Conservation (phyloP, 2,329 filamentous ascomycete genomes). For the Colletotrichum sp. region DNA sequence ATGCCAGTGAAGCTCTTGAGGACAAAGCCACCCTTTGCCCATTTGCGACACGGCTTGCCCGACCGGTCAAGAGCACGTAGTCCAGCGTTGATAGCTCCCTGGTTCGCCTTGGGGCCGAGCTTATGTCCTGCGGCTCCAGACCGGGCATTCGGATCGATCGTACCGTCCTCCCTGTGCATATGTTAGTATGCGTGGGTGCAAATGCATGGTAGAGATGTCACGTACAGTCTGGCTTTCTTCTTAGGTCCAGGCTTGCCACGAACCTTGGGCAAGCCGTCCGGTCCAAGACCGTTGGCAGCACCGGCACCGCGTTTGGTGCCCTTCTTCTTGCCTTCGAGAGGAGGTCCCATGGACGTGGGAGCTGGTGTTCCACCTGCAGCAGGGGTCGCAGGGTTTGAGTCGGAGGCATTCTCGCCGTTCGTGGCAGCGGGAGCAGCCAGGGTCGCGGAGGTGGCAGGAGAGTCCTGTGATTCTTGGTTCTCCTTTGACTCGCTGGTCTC, state of each 20-base stretch:
- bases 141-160: constrained; percentile 60
- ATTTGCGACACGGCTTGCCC: constrained; percentile 90
- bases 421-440: constrained; percentile 45
- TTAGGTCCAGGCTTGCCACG: constrained; percentile 92
- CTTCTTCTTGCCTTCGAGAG: constrained; percentile 75
- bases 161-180: constrained; percentile 62
- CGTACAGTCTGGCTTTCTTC: constrained; percentile 94
- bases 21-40: constrained; percentile 81
- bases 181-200: not conserved
- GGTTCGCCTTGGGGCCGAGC: constrained; percentile 94
- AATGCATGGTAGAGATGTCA: constrained; percentile 30
- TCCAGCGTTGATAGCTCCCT: constrained; percentile 95
- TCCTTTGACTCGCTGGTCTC: constrained; percentile 33
- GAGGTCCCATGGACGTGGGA: constrained; percentile 64
- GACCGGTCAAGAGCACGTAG: constrained; percentile 92
- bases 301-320: constrained; percentile 73
- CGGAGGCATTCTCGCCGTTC: constrained; percentile 61
- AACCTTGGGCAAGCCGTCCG: constrained; percentile 70
- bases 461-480: constrained; percentile 44
- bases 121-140: constrained; percentile 69
- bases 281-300: constrained; percentile 63
- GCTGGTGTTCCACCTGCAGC: constrained; percentile 60
- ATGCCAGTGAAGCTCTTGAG: constrained; percentile 94
- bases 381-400: constrained; percentile 66
- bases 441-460: constrained; percentile 48